Evolutionary conservation across 75 land plant species (phyloP).

Genomic region (Cupressus sempervirens): DNA sequence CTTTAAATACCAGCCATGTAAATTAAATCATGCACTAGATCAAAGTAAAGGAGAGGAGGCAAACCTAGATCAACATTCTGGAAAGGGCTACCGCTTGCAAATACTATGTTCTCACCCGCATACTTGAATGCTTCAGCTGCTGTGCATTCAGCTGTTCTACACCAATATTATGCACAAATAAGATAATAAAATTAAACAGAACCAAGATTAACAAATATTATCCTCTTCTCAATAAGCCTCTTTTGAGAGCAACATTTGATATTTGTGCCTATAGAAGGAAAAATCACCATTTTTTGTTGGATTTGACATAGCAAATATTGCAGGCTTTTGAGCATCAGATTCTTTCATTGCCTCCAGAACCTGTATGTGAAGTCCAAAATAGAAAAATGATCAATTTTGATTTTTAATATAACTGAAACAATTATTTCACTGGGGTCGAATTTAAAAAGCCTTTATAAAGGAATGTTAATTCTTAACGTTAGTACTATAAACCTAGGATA

Average conservation of each 20-base stretch:
- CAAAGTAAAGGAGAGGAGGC: not conserved
- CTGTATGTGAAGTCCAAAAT: constrained; percentile 22
- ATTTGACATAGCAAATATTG: constrained; percentile 94
- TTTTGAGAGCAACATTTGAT: not conserved
- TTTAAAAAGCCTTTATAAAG: not conserved
- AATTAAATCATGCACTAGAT: not conserved
- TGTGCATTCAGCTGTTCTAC: constrained; percentile 65
- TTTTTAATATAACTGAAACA: not conserved
- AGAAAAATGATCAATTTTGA: not conserved
- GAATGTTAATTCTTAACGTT: not conserved
- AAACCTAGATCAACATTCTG: constrained; percentile 59
- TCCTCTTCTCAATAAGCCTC: not conserved
- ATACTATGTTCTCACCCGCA: constrained; percentile 69
- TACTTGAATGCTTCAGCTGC: constrained; percentile 70
- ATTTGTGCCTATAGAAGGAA: constrained; percentile 4
- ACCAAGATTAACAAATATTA: not conserved
- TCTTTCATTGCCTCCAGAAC: constrained; percentile 81
- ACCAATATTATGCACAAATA: not conserved
- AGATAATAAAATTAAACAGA: constrained; percentile 5
- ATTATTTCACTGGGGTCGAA: not conserved
- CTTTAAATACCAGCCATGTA: not conserved
- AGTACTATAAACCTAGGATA: no score
- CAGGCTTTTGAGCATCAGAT: constrained; percentile 66
- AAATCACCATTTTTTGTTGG: constrained; percentile 78
- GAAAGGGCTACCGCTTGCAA: constrained; percentile 87